phyloP scores from a whole-genome alignment of 2,329 filamentous ascomycete genomes.

The Sporothrix humicola region DNA sequence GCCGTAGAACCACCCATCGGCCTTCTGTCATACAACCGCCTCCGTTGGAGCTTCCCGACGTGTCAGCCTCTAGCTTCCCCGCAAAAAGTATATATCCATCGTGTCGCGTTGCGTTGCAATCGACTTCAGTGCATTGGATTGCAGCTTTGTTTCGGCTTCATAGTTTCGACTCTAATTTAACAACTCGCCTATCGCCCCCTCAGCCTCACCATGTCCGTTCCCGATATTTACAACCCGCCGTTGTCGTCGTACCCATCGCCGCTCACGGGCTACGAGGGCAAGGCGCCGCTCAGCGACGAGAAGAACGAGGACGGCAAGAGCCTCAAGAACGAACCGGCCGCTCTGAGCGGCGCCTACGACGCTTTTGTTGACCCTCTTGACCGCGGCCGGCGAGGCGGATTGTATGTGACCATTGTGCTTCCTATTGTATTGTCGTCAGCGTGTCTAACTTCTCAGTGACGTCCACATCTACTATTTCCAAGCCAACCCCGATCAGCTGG shows the following conservation, averaged over 20 bases:
- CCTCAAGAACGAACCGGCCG: constrained; percentile 68
- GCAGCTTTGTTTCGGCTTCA: neutral
- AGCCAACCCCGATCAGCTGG: constrained; percentile 63
- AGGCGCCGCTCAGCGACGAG: constrained; percentile 63
- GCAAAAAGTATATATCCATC: neutral
- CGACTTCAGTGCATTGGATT: neutral
- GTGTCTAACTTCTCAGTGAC: constrained; percentile 59
- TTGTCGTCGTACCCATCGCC: constrained; percentile 58
- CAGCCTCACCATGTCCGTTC: constrained; percentile 14
- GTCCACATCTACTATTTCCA: constrained; percentile 84
- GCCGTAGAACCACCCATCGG: neutral
- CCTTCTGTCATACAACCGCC: neutral
- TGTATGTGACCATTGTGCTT: constrained; percentile 55
- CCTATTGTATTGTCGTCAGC: neutral
- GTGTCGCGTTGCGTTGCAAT: neutral
- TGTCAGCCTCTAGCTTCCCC: neutral
- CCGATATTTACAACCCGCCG: constrained; percentile 38
- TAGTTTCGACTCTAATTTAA: neutral
- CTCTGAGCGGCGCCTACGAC: constrained; percentile 71
- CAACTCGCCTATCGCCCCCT: neutral
- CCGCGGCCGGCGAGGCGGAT: constrained; percentile 71
- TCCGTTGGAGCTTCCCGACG: constrained; percentile 7
- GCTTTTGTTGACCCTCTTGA: constrained; percentile 71
- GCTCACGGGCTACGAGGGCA: constrained; percentile 61
- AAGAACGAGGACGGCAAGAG: constrained; percentile 77